Base-by-base conservation (phyloP, 2,329 filamentous ascomycete species). In the Phyllosticta citriasiana region DNA sequence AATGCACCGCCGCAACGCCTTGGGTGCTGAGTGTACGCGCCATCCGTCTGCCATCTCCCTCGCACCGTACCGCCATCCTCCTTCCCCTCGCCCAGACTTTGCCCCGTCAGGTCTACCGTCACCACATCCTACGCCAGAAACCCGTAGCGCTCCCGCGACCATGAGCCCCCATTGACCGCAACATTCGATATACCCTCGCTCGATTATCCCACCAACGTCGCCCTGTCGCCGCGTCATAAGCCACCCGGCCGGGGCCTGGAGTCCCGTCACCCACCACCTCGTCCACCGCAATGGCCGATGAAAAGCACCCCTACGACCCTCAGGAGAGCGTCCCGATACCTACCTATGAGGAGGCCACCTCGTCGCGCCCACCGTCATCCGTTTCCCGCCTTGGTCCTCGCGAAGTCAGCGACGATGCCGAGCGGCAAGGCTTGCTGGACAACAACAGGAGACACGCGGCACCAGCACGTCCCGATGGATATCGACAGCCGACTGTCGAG, bases 341-440 rank as follows among this genome's bases (percentile, higher is more conserved):
- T 30, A 85, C 86, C 53, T 94, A 94, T 74, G 89, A 93, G 73
- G 89, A 95, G 77, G 89, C 90, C 65, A 82, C 83, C 63, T 84
- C 84, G 19, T 84, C 82, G 40, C 78, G 81, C 58, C 78, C 81
- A 22, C 71, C 74, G 35, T 83, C 82, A 24, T 76, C 74, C 30
- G 67, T 73, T 56, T 63, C 64, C 22, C 73, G 72, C 63, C 76
- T 79, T 50, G 80, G 80, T 52, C 76, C 79, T 63, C 80, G 84
- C 69, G 83, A 87, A 73, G 79, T 83, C 69, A 84, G 84, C 71
- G 82, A 86, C 73, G 85, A 91, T 70, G 83, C 84, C 60, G 91
- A 96, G 75, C 83, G 88, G 74, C 87, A 91, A 74, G 88, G 87
- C 5, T 83, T 96, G 26, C 80, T 96, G 51, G 80, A 79, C 59